Conservation (phyloP, 345 rosid species). For the Populus ilicifolia region DNA sequence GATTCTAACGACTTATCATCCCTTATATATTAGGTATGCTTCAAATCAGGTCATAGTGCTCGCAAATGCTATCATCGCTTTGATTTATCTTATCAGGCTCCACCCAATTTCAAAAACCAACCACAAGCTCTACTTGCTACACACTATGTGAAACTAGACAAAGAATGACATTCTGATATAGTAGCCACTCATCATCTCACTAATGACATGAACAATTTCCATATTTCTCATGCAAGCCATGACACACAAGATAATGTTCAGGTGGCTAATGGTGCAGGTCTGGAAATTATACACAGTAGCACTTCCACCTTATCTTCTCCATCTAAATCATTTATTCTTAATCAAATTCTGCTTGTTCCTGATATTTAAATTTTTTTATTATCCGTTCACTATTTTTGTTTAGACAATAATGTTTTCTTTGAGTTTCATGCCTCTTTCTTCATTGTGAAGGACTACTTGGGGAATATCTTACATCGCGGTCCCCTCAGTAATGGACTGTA, state of each 20-base stretch:
- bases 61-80: neutral
- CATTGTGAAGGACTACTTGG: neutral
- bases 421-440: no score
- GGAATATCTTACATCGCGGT: neutral
- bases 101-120: neutral
- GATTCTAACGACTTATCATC: no score
- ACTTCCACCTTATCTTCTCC: neutral
- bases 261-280: neutral
- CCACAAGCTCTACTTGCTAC: neutral
- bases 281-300: neutral
- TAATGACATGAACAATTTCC: neutral
- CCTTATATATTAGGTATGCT: neutral
- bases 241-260: neutral
- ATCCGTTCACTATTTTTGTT: no score
- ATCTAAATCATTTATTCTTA: neutral
- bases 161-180: neutral
- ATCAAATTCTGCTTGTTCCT: no score
- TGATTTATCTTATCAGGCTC: neutral
- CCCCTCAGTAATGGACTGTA: neutral
- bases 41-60: neutral
- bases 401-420: no score
- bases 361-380: no score
- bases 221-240: neutral
- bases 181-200: neutral
- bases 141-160: accelerated